Base-by-base conservation (phyloP, 768 basidiomycete genomes). In the Neoboletus brunneissimus region DNA sequence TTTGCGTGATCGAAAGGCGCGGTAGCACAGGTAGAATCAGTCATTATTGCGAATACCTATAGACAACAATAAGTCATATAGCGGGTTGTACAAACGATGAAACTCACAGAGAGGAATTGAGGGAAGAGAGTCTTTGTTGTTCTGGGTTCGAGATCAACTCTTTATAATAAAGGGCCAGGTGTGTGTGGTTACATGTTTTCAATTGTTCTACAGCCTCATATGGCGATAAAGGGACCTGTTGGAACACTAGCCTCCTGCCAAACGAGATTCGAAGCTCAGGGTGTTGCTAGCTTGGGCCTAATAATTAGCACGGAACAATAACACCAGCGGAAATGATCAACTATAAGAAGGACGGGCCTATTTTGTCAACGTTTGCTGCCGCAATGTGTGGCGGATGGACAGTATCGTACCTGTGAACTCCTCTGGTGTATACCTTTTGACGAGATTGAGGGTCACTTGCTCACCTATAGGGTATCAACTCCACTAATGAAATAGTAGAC, bases 1-100 rank as follows among this genome's bases (percentile, higher is more conserved):
- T 6, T 59, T 5, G 44, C 22, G 13, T 68, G 64, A 32, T 63
- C 54, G 2, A 69, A 67, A 8, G 64, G 67, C 2, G 59, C 34
- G 1, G 47, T 11, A 2, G 66, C 67, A 20, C 41, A 47, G 27
- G 7, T 9, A 4, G 18, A 8, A 2, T 50, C 22, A 6, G 29
- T 2, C 59, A 54, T 54, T 5, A 18, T 48, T 4, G 15, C 10
- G 18, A 15, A 38, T 34, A 22, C 3, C 41, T 54, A 22, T 20
- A 5, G 4, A 22, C 2, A 20, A 40, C 13, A 10, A 16, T 56
- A 1, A 46, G 7, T 42, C 13, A 12, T 22, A 16, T 9, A 25
- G n/a, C 3, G 8, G 32, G 41, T 4, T 5, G 18, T 22, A 27
- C 20, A 1, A 9, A 43, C 12, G 12, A 2, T 5, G 2, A 23